Evolutionary conservation across 495 filamentous ascomycete genomes (phyloP).

Genomic region (Xylona heveae): DNA sequence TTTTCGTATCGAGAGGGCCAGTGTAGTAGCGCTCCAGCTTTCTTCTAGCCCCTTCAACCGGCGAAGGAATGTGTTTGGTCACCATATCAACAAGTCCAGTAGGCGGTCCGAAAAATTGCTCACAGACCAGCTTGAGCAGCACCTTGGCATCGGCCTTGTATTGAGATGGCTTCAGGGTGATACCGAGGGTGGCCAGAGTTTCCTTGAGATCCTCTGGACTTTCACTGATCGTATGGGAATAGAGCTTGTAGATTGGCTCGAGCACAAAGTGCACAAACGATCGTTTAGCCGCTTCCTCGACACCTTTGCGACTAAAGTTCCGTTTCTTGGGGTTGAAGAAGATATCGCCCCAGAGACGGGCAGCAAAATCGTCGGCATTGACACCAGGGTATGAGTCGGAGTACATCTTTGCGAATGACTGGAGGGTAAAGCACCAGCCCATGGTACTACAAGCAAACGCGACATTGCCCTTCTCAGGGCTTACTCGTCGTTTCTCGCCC

Average conservation of each 20-base stretch:
- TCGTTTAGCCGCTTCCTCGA: constrained; percentile 62
- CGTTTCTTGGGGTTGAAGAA: constrained; percentile 84
- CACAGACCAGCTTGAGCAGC: constrained; percentile 73
- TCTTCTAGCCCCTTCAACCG: constrained; percentile 51
- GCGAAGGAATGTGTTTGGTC: constrained; percentile 74
- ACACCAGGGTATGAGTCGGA: constrained; percentile 67
- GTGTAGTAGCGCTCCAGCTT: constrained; percentile 79
- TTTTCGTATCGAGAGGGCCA: constrained; percentile 74
- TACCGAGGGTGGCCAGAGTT: constrained; percentile 61
- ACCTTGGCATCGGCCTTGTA: constrained; percentile 77
- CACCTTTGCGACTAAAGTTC: constrained; percentile 70
- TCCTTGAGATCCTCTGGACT: constrained; percentile 68
- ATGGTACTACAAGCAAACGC: constrained; percentile 82
- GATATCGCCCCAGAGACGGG: constrained; percentile 84
- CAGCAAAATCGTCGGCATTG: constrained; percentile 56
- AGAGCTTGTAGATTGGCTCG: constrained; percentile 95
- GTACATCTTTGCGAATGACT: constrained; percentile 92
- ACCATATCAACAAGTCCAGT: constrained; percentile 93
- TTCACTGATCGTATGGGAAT: constrained; percentile 86
- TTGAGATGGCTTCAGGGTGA: constrained; percentile 74
- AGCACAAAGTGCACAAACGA: constrained; percentile 89
- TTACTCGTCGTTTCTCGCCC: constrained; percentile 60
- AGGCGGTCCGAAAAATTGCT: constrained; percentile 82
- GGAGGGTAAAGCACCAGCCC: constrained; percentile 90
- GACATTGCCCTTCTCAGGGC: constrained; percentile 93